These are phyloP conservation scores for Dryas octopetala DNA, from an alignment of 306 rosid species.

Conservation along the genomic window DNA sequence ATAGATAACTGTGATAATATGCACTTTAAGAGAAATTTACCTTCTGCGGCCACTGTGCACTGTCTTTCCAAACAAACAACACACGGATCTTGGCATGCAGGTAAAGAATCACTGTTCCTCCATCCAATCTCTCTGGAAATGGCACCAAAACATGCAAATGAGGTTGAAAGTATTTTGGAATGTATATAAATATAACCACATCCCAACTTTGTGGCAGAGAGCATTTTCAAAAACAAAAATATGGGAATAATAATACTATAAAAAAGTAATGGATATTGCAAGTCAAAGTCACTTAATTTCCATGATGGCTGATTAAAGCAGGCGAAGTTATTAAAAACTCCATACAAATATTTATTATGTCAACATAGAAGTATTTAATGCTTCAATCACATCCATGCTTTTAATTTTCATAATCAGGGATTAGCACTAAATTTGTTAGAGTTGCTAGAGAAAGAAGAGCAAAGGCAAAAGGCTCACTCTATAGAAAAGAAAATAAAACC, in stretches of 20 bases:
- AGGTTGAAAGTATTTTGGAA: not conserved
- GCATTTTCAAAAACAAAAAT: not conserved
- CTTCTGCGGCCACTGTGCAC: conserved; percentile 89
- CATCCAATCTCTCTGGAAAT: conserved; percentile 86
- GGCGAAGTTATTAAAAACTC: no score
- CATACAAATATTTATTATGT: no score
- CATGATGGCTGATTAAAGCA: no score
- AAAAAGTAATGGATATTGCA: no score
- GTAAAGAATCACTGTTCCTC: conserved; percentile 58
- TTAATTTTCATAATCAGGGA: no score
- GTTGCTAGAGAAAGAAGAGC: not conserved
- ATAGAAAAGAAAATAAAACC: not conserved
- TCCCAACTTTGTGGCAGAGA: not conserved
- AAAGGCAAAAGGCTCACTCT: not conserved
- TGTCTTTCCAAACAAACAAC: conserved; percentile 93
- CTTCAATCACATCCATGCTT: no score
- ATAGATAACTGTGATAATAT: not conserved
- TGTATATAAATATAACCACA: conserved; percentile 16
- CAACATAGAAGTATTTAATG: no score
- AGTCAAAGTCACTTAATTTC: no score
- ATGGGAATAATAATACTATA: not conserved
- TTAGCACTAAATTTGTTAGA: not conserved
- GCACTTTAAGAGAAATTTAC: conserved; percentile 35
- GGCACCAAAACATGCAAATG: conserved; percentile 18
- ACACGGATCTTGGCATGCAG: conserved; percentile 78